Conservation (phyloP, 495 filamentous ascomycete species). For the Penicillium parvum region DNA sequence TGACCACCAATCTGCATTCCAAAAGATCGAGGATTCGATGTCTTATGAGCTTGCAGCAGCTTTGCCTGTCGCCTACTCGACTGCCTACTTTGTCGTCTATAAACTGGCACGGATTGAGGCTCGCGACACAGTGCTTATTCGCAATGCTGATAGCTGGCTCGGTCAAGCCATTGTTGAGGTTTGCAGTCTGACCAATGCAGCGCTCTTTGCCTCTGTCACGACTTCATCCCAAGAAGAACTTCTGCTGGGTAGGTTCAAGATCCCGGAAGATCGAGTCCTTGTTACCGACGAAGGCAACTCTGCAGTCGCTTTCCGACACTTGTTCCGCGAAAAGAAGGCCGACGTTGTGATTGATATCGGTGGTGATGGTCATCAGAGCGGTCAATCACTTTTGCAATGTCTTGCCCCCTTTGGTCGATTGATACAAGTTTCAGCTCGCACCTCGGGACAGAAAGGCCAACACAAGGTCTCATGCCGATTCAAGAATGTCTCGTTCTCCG, state of each 20-base stretch:
- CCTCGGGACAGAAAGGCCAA: not conserved
- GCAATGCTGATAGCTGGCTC: constrained; percentile 6
- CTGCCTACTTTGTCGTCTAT: constrained; percentile 8
- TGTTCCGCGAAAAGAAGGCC: constrained; percentile 6
- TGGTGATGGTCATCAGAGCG: not conserved
- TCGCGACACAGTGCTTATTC: constrained; percentile 2
- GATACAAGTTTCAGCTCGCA: constrained; percentile 3
- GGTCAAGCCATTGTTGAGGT: constrained; percentile 14
- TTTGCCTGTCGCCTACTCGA: constrained; percentile 10
- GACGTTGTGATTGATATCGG: constrained; percentile 1
- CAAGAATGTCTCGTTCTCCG: constrained; percentile 10
- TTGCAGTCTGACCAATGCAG: not conserved
- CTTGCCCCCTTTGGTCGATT: constrained; percentile 13
- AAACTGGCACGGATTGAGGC: constrained; percentile 1
- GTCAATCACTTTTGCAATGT: not conserved
- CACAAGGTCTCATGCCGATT: not conserved
- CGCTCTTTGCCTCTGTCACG: constrained; percentile 2
- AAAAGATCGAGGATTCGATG: constrained; percentile 13
- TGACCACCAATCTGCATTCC: constrained; percentile 12
- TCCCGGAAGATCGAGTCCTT: constrained; percentile 1
- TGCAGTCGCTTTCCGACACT: not conserved
- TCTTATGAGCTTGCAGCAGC: constrained; percentile 12
- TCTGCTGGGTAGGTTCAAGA: not conserved
- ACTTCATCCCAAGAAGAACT: not conserved
- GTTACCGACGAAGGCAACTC: not conserved